A percentile compares a stretch with the other conserved stretches of the same genome.
Conservation (phyloP, 2,329 filamentous ascomycete species). For the Albophoma yamanashiensis region DNA sequence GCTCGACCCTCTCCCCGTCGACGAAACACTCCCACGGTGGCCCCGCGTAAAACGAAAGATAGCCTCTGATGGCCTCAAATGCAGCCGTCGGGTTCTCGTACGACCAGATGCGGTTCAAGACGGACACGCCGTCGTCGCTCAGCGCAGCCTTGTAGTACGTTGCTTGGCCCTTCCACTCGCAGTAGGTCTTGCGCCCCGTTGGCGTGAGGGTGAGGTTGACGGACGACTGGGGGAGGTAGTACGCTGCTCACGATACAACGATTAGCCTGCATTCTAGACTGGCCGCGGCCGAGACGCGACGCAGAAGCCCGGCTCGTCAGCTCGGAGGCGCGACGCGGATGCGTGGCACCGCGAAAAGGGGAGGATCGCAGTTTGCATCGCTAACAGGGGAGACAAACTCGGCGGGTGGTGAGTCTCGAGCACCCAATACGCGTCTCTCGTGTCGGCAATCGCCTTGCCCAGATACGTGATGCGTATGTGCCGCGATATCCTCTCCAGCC, state of each 20-base stretch:
- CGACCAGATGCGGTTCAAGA: slow-evolving; percentile 46
- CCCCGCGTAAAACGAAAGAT: slow-evolving; percentile 48
- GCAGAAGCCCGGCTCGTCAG: background rate
- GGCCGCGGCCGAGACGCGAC: background rate
- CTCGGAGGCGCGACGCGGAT: background rate
- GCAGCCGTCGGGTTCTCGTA: slow-evolving; percentile 42
- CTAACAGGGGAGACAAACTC: slow-evolving; percentile 25
- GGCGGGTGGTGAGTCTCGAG: slow-evolving; percentile 53
- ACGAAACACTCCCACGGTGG: slow-evolving; percentile 50
- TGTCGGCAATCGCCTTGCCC: slow-evolving; percentile 44
- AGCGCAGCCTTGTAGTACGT: slow-evolving; percentile 43
- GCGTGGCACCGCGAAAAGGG: background rate
- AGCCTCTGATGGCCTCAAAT: slow-evolving; percentile 42
- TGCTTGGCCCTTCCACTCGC: slow-evolving; percentile 51
- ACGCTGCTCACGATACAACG: slow-evolving; percentile 27
- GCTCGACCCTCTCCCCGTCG: slow-evolving; percentile 47
- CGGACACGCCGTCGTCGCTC: slow-evolving; percentile 23
- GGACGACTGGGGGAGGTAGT: slow-evolving; percentile 45
- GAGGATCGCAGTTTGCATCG: background rate
- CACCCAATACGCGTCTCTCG: slow-evolving; percentile 48
- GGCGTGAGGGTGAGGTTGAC: slow-evolving; percentile 34
- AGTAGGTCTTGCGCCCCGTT: slow-evolving; percentile 35
- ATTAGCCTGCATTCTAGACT: background rate
- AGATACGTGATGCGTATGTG: slow-evolving; percentile 48
- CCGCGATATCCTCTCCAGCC: slow-evolving; percentile 40